These are phyloP conservation scores for Sporothrix pallida DNA, from an alignment of 2,329 filamentous ascomycete genomes.

Conservation along the genomic window DNA sequence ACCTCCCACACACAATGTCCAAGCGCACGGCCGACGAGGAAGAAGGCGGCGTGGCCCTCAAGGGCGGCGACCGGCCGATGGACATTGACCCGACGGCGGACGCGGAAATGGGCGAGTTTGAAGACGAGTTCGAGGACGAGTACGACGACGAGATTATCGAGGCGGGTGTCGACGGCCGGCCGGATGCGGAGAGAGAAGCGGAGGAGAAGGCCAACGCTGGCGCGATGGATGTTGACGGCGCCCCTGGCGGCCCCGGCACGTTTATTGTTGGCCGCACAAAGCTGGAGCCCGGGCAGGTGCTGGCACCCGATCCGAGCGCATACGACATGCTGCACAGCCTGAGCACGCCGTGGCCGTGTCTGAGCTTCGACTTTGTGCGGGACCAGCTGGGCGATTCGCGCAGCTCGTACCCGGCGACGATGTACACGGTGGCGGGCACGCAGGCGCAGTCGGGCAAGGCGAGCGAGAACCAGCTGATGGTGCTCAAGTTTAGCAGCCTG, in stretches of 20 bases:
- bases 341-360: constrained; percentile 93
- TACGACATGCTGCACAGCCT: constrained; percentile 98
- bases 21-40: constrained; percentile 39
- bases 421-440: constrained; percentile 93
- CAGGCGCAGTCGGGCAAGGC: constrained; percentile 79
- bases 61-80: constrained; percentile 67
- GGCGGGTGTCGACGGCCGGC: constrained; percentile 89
- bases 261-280: constrained; percentile 96
- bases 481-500: constrained; percentile 94
- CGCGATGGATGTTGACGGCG: constrained; percentile 83
- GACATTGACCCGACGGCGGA: constrained; percentile 64
- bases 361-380: constrained; percentile 90
- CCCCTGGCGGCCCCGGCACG: constrained; percentile 65
- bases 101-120: constrained; percentile 78
- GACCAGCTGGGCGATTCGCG: constrained; percentile 87
- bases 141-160: constrained; percentile 89
- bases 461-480: constrained; percentile 90
- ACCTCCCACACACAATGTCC: constrained; percentile 37
- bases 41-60: constrained; percentile 52
- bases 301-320: constrained; percentile 89
- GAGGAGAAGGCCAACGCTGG: constrained; percentile 72
- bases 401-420: constrained; percentile 90
- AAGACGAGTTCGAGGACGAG: constrained; percentile 93
- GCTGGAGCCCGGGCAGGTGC: constrained; percentile 85
- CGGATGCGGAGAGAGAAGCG: constrained; percentile 89